Percentiles rank a stretch among this genome's conserved stretches.
phyloP scores from a whole-genome alignment of 768 basidiomycete genomes.

The Kockovaella imperatae region DNA sequence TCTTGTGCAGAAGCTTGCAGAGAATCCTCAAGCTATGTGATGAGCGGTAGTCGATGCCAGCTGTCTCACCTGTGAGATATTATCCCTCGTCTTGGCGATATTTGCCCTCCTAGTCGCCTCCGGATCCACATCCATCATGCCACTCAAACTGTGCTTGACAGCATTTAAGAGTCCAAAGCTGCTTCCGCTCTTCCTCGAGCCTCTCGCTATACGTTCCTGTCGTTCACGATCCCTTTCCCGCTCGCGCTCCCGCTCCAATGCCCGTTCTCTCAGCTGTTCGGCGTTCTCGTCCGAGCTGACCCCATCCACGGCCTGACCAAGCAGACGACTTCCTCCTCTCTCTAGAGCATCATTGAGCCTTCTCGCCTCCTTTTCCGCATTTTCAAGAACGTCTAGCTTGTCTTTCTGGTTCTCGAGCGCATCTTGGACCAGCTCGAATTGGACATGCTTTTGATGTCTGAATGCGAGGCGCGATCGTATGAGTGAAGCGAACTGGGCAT shows the following conservation, averaged over 20 bases:
- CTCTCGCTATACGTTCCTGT: conserved; percentile 2
- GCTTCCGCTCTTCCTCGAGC: conserved; percentile 8
- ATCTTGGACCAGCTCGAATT: conserved; percentile 96
- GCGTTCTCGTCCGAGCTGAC: conserved; percentile 13
- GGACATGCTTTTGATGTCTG: conserved; percentile 95
- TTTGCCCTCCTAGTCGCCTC: conserved; percentile 87
- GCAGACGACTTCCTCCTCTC: conserved; percentile 46
- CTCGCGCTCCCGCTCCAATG: conserved; percentile 12
- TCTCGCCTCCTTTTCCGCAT: conserved; percentile 81
- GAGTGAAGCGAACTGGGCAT: conserved; percentile 84
- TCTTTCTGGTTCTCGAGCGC: conserved; percentile 72
- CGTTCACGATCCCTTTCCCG: conserved; percentile 15
- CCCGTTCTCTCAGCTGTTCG: conserved; percentile 10
- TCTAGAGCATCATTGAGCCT: conserved; percentile 81
- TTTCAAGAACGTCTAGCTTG: conserved; percentile 79
- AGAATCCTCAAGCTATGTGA: conserved; percentile 78
- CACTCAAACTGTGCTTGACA: conserved; percentile 85
- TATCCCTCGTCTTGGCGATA: conserved; percentile 89
- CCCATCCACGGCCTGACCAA: conserved; percentile 17
- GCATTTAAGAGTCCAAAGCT: conserved; percentile 79
- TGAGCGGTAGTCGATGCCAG: background rate
- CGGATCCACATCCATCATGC: conserved; percentile 98
- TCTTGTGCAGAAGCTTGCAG: conserved; percentile 86
- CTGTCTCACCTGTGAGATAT: conserved; percentile 74
- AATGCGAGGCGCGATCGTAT: conserved; percentile 91